Conservation (phyloP, 2,329 filamentous ascomycete genomes). For the Aspergillus sp. region DNA sequence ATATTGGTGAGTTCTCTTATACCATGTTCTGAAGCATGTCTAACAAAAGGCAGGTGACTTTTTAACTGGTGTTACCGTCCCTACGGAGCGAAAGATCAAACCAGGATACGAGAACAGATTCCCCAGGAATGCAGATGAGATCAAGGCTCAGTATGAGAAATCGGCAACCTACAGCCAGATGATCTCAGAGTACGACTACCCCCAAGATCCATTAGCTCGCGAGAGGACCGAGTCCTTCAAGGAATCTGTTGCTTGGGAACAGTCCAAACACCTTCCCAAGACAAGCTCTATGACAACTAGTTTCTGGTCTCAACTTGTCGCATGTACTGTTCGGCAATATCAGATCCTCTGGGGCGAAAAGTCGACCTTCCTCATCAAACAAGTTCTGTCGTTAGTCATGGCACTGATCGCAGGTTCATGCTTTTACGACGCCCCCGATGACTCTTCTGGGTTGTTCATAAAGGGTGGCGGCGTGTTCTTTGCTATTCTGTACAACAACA, state of each 20-base stretch:
- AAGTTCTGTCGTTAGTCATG: conserved; percentile 57
- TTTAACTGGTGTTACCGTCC: conserved; percentile 64
- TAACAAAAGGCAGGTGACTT: conserved; percentile 47
- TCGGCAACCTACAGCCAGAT: conserved; percentile 53
- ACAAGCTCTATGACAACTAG: conserved; percentile 58
- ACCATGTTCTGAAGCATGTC: rapidly evolving
- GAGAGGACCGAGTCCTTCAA: conserved; percentile 56
- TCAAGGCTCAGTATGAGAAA: conserved; percentile 52
- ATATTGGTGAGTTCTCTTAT: conserved; percentile 45
- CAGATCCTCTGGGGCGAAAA: conserved; percentile 67
- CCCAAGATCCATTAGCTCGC: conserved; percentile 50
- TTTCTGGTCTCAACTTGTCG: conserved; percentile 53
- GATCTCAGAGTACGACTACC: conserved; percentile 59
- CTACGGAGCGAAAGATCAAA: conserved; percentile 48
- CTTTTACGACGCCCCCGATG: conserved; percentile 63
- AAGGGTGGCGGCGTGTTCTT: conserved; percentile 67
- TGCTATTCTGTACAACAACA: conserved; percentile 58
- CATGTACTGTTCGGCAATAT: conserved; percentile 61
- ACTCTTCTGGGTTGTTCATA: conserved; percentile 61
- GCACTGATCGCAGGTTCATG: conserved; percentile 65
- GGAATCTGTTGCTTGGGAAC: conserved; percentile 54
- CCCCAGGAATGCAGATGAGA: conserved; percentile 43
- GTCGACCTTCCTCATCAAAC: conserved; percentile 63
- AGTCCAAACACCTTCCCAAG: conserved; percentile 54
- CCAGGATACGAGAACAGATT: conserved; percentile 47